Evolutionary conservation across 371 early-diverging fungal genomes (phyloP).

Genomic region (Dichotomocladium elegans): DNA sequence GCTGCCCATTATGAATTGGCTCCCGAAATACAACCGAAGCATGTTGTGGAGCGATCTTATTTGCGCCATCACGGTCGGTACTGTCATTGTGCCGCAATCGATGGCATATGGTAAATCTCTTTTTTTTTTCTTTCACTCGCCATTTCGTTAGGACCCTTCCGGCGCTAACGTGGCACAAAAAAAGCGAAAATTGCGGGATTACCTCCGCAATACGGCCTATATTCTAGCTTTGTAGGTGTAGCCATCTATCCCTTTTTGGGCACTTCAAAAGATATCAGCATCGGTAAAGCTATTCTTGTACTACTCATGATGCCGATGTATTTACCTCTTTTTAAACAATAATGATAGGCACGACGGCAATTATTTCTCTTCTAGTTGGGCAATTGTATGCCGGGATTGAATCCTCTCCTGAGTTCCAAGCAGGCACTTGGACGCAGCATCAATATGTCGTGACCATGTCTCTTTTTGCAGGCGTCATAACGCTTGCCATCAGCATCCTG

Average conservation of each 20-base stretch:
- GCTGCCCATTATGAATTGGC: constrained; percentile 70
- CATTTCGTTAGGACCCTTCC: too few species aligned
- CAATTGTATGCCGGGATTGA: constrained; percentile 56
- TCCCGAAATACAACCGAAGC: constrained; percentile 64
- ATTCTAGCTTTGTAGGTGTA: constrained; percentile 79
- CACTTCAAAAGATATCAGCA: constrained; percentile 84
- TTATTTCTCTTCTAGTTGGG: constrained; percentile 70
- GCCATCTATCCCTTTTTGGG: constrained; percentile 77
- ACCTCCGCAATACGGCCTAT: constrained; percentile 85
- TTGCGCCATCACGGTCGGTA: constrained; percentile 69
- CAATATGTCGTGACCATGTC: constrained; percentile 48
- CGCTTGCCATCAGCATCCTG: constrained; percentile 68
- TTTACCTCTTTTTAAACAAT: neutral
- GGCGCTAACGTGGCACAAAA: constrained; percentile 5
- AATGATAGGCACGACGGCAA: constrained; percentile 70
- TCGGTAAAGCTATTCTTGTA: constrained; percentile 70
- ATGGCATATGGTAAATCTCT: constrained; percentile 64
- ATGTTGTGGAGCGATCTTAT: constrained; percentile 72
- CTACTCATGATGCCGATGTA: neutral
- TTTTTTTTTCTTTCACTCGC: constrained; percentile 1
- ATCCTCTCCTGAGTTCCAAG: constrained; percentile 27
- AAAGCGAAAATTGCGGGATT: constrained; percentile 77
- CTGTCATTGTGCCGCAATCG: constrained; percentile 79
- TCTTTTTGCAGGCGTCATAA: constrained; percentile 63
- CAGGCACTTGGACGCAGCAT: constrained; percentile 31